phyloP scores from a whole-genome alignment of 2,329 filamentous ascomycete species.

The Sporothrix humicola region DNA sequence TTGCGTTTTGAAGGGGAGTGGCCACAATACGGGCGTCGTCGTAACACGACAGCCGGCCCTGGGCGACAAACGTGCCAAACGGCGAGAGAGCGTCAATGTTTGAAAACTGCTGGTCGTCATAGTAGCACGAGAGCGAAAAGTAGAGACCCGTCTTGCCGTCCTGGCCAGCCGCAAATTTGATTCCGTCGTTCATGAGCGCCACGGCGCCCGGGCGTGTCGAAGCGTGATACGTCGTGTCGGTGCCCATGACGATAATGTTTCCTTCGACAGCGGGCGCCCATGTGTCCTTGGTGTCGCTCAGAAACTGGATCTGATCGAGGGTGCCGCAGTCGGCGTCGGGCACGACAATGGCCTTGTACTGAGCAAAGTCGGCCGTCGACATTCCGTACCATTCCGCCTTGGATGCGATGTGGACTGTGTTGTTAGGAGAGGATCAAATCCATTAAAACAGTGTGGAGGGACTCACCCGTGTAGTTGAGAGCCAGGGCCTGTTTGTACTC shows the following conservation, averaged over 20 bases:
- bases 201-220: constrained; percentile 42
- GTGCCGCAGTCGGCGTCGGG: constrained; percentile 48
- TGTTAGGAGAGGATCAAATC: background rate
- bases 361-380: constrained; percentile 50
- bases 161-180: constrained; percentile 40
- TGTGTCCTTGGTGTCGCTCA: constrained; percentile 47
- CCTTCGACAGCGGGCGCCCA: constrained; percentile 51
- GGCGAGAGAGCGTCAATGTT: constrained; percentile 42
- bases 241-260: constrained; percentile 52
- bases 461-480: constrained; percentile 38
- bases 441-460: background rate
- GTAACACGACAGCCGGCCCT: constrained; percentile 49
- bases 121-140: constrained; percentile 52
- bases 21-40: constrained; percentile 51
- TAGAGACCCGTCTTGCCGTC: constrained; percentile 42
- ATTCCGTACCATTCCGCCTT: constrained; percentile 36
- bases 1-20: constrained; percentile 38
- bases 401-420: constrained; percentile 35
- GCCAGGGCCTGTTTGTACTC: constrained; percentile 39
- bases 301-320: constrained; percentile 45
- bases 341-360: constrained; percentile 53
- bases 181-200: constrained; percentile 48
- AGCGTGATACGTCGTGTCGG: constrained; percentile 47
- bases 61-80: constrained; percentile 50
- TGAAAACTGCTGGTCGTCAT: constrained; percentile 40